These are phyloP conservation scores for Cystobasidium slooffiae DNA, from an alignment of 1,284 basidiomycete genomes.

Conservation along the genomic window DNA sequence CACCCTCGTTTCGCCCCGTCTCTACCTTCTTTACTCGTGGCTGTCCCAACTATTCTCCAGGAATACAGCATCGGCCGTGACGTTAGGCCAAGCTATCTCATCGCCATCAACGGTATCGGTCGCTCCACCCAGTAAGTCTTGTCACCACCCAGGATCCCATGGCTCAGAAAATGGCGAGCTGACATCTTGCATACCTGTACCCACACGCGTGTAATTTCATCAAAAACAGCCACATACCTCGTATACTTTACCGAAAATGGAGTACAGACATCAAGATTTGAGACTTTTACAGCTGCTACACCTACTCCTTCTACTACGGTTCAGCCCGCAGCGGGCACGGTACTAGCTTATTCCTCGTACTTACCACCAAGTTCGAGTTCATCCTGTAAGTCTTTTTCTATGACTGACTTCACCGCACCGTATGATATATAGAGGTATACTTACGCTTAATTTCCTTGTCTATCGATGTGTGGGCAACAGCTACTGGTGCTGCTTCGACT, in stretches of 20 bases:
- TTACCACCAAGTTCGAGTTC: constrained; percentile 1
- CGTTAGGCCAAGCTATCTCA: neutral
- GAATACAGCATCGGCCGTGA: constrained; percentile 2
- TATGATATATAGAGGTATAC: neutral
- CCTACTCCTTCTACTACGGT: constrained; percentile 15
- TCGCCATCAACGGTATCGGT: constrained; percentile 3
- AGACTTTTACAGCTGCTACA: constrained; percentile 18
- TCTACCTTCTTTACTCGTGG: neutral
- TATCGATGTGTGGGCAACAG: neutral
- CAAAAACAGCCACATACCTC: constrained; percentile 26
- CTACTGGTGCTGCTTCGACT: constrained; percentile 3
- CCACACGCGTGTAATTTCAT: neutral
- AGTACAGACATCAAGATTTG: constrained; percentile 29
- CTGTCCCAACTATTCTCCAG: neutral
- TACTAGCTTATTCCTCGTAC: constrained; percentile 23
- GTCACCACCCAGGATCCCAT: neutral
- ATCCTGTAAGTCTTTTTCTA: neutral
- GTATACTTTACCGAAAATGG: constrained; percentile 31
- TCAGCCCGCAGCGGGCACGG: constrained; percentile 19
- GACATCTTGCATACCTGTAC: neutral
- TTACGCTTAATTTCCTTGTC: neutral
- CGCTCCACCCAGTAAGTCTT: constrained; percentile 30
- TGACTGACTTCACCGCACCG: neutral
- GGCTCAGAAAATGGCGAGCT: neutral
- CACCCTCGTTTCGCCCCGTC: neutral